Percentiles rank a stretch among this genome's conserved stretches.
Evolutionary conservation across 2,329 filamentous ascomycete species (phyloP).

Genomic region (Cercospora sojina): DNA sequence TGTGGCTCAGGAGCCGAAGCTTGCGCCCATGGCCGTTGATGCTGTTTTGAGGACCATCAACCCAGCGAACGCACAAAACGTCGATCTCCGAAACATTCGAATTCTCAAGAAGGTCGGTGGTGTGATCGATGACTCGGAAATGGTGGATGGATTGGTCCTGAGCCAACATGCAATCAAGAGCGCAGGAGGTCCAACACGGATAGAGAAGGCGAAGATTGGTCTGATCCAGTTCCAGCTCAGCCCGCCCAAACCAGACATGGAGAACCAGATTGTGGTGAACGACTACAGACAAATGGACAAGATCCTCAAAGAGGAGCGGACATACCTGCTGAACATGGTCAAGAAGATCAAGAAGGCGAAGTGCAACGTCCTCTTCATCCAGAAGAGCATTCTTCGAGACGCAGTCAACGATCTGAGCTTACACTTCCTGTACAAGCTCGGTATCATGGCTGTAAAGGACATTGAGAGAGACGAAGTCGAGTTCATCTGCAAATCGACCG

Average conservation of each 20-base stretch:
- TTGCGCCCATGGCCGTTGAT: conserved; percentile 98
- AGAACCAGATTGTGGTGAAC: conserved; percentile 98
- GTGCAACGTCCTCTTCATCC: conserved; percentile 96
- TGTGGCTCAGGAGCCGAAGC: conserved; percentile 92
- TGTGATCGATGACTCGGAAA: conserved; percentile 96
- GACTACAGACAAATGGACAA: conserved; percentile 99
- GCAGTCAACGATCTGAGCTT: conserved; percentile 96
- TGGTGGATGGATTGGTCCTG: conserved; percentile 90
- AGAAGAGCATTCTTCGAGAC: conserved; percentile 96
- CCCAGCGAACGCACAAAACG: conserved; percentile 90
- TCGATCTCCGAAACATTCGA: conserved; percentile 92
- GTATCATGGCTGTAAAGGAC: conserved; percentile 94
- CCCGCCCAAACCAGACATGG: conserved; percentile 99
- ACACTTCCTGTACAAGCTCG: conserved; percentile 95
- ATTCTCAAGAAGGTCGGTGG: conserved; percentile 97
- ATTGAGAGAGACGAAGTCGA: conserved; percentile 98
- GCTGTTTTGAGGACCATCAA: conserved; percentile 95
- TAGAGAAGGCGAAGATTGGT: conserved; percentile 96
- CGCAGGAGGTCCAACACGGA: conserved; percentile 82
- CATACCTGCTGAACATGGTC: conserved; percentile 96
- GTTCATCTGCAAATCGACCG: conserved; percentile 98
- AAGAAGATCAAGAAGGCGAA: conserved; percentile 99
- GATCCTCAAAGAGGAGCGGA: conserved; percentile 97
- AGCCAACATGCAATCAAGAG: conserved; percentile 93
- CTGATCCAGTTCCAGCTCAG: conserved; percentile 98